Evolutionary conservation across 768 basidiomycete genomes (phyloP).

Genomic region (Neoboletus subvelutipes): DNA sequence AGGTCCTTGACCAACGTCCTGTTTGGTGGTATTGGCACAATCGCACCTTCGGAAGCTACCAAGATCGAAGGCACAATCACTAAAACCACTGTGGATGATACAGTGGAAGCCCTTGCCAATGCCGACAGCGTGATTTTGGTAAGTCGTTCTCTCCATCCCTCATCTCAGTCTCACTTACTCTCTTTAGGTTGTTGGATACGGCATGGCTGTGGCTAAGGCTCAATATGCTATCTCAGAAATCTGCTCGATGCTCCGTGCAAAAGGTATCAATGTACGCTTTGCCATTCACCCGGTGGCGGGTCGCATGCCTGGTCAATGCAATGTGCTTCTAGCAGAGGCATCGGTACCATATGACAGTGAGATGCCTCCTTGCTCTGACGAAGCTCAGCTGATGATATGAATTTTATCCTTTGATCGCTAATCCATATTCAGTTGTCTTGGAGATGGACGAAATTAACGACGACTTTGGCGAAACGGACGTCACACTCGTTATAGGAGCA

Average conservation of each 20-base stretch:
- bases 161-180: slow-evolving; percentile 5
- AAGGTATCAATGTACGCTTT: slow-evolving; percentile 79
- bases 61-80: slow-evolving; percentile 85
- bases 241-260: slow-evolving; percentile 65
- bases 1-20: slow-evolving; percentile 81
- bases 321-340: slow-evolving; percentile 88
- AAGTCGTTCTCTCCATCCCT: slow-evolving; percentile 4
- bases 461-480: slow-evolving; percentile 84
- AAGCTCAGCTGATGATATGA: background rate
- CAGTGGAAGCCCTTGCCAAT: slow-evolving; percentile 73
- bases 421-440: slow-evolving; percentile 58
- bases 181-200: slow-evolving; percentile 74
- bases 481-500: slow-evolving; percentile 89
- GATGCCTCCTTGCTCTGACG: slow-evolving; percentile 22
- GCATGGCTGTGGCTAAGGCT: slow-evolving; percentile 91
- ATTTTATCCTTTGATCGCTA: background rate
- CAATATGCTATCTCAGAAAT: slow-evolving; percentile 81
- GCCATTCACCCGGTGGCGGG: slow-evolving; percentile 91
- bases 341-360: slow-evolving; percentile 87
- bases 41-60: slow-evolving; percentile 52
- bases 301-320: slow-evolving; percentile 92
- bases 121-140: slow-evolving; percentile 84
- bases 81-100: slow-evolving; percentile 76
- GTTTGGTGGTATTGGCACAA: slow-evolving; percentile 78
- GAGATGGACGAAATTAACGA: slow-evolving; percentile 97